Conservation (phyloP, 1,139 yeast genomes). For the Pichia sp. region DNA sequence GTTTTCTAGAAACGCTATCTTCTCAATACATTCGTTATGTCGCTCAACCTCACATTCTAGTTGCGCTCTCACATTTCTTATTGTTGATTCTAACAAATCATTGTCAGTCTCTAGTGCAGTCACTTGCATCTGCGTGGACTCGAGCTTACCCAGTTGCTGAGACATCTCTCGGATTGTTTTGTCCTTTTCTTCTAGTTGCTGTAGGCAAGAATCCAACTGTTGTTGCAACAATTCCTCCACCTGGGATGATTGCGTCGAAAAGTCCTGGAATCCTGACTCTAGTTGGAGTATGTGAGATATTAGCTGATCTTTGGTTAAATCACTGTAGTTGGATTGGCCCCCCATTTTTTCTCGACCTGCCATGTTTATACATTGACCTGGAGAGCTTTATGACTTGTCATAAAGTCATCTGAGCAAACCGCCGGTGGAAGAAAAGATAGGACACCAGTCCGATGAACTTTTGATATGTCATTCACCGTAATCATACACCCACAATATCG, state of each 20-base stretch:
- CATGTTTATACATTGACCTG: background rate
- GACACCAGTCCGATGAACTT: background rate
- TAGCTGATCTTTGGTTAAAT: conserved; percentile 20
- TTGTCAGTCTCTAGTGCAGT: conserved; percentile 23
- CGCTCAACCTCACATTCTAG: conserved; percentile 15
- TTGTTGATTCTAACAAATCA: conserved; percentile 24
- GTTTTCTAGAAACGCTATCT: conserved; percentile 25
- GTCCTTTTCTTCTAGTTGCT: conserved; percentile 4
- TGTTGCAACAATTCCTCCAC: conserved; percentile 27
- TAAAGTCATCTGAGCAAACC: background rate
- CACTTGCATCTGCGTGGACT: conserved; percentile 2
- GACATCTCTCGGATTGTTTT: background rate
- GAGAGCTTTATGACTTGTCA: background rate
- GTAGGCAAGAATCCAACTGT: conserved; percentile 18
- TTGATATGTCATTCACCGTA: background rate
- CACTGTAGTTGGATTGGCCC: background rate
- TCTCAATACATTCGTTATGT: conserved; percentile 23
- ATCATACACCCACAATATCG: background rate
- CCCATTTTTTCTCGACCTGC: background rate
- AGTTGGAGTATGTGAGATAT: conserved; percentile 20
- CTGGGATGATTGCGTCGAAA: conserved; percentile 24
- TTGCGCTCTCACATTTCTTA: conserved; percentile 19
- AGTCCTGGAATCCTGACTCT: conserved; percentile 24
- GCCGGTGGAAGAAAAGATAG: background rate
- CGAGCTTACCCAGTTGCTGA: conserved; percentile 1